Percentiles rank a stretch among this genome's conserved stretches.
These are phyloP conservation scores for Roridomyces roridus DNA, from an alignment of 768 basidiomycete species.

Conservation along the genomic window DNA sequence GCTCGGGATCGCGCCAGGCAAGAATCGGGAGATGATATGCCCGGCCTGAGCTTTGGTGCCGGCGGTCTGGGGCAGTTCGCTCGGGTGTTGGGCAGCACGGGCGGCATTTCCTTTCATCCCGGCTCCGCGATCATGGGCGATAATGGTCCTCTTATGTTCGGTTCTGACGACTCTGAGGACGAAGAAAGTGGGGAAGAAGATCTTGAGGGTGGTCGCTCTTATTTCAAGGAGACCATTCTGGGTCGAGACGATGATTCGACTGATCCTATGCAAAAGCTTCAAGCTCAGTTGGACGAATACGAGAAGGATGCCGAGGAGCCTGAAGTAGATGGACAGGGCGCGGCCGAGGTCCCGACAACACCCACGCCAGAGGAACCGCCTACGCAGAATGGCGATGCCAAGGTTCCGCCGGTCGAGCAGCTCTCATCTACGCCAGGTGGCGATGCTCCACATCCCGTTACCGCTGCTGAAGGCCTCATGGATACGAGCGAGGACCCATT, in stretches of 20 bases:
- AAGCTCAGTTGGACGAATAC: conserved; percentile 67
- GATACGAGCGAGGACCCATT: conserved; percentile 69
- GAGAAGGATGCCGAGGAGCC: conserved; percentile 55
- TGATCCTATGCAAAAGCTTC: conserved; percentile 63
- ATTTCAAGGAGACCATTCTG: conserved; percentile 54
- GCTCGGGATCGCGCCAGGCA: conserved; percentile 47
- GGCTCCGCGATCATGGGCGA: conserved; percentile 58
- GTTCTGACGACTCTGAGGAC: conserved; percentile 66
- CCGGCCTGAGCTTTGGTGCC: conserved; percentile 35
- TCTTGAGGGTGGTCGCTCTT: conserved; percentile 43
- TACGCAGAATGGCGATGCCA: conserved; percentile 54
- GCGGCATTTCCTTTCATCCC: conserved; percentile 72
- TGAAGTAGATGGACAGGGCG: conserved; percentile 35
- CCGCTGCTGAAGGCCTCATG: conserved; percentile 68
- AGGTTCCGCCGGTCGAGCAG: conserved; percentile 50
- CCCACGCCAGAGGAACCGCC: conserved; percentile 37
- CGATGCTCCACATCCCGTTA: conserved; percentile 58
- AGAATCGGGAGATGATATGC: conserved; percentile 37
- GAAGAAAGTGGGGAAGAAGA: conserved; percentile 63
- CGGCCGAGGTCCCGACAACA: conserved; percentile 27
- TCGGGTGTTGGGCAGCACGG: conserved; percentile 58
- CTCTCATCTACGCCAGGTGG: conserved; percentile 56
- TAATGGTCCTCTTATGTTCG: conserved; percentile 64
- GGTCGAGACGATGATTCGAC: conserved; percentile 49
- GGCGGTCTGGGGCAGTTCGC: conserved; percentile 56